Conservation (phyloP, 2,329 filamentous ascomycete species). For the Volutella citrinella region DNA sequence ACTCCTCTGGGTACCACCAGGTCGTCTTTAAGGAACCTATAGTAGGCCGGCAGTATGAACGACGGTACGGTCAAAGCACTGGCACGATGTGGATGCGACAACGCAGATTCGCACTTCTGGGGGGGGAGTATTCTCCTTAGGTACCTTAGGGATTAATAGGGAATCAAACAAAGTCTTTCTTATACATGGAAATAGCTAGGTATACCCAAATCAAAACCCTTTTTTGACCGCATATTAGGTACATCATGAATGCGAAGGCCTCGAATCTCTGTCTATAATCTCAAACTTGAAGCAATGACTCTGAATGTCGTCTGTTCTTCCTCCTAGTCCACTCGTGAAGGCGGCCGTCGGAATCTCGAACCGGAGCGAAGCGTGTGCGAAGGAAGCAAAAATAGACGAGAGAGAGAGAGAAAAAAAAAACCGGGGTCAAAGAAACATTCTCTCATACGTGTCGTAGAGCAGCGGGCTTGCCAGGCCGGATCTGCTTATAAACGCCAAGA, state of each 20-base stretch:
- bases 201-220: no score
- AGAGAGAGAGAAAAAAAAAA: constrained; percentile 10
- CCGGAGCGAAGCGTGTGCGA: constrained; percentile 22
- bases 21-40: no score
- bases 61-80: no score
- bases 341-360: constrained; percentile 21
- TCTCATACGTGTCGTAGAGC: constrained; percentile 14
- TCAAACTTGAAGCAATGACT: constrained; percentile 30
- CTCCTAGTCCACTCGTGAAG: constrained; percentile 19
- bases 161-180: constrained; percentile 28
- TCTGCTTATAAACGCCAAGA: constrained; percentile 19
- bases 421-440: constrained; percentile 15
- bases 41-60: no score
- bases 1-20: no score
- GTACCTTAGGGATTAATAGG: no score
- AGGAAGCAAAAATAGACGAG: no score
- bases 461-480: constrained; percentile 8
- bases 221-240: constrained; percentile 36
- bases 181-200: constrained; percentile 31
- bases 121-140: no score
- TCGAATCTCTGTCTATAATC: constrained; percentile 35
- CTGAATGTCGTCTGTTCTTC: constrained; percentile 24
- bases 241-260: constrained; percentile 31
- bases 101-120: no score
- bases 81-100: no score